phyloP scores from a whole-genome alignment of 164 flowering plant genomes.

The Annona squamosa region DNA sequence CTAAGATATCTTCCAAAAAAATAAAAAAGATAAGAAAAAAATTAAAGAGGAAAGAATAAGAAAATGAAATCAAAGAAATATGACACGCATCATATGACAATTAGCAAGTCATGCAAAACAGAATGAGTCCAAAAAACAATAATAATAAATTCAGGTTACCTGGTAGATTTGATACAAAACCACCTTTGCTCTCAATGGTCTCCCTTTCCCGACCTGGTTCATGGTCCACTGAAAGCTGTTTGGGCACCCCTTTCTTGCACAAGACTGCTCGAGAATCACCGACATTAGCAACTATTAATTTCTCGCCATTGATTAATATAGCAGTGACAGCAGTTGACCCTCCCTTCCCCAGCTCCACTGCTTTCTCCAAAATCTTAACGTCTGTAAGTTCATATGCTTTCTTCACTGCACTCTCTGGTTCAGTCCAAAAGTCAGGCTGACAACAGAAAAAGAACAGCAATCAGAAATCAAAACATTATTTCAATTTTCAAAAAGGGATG shows the following conservation, averaged over 20 bases:
- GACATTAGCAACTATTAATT: conserved; percentile 77
- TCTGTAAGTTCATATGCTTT: conserved; percentile 67
- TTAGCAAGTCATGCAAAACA: background rate
- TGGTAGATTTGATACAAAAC: conserved; percentile 79
- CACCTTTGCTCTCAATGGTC: conserved; percentile 70
- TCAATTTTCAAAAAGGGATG: background rate
- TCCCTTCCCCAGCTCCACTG: conserved; percentile 68
- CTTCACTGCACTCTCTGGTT: conserved; percentile 62
- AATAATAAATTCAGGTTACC: conserved; percentile 29
- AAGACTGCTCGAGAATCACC: conserved; percentile 92
- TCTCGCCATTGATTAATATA: conserved; percentile 68
- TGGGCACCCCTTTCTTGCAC: conserved; percentile 63
- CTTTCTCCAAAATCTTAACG: conserved; percentile 55
- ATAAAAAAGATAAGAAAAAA: too few species aligned
- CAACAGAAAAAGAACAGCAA: background rate
- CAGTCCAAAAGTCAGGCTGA: conserved; percentile 80
- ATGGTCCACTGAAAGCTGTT: conserved; percentile 85
- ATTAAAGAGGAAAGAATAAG: too few species aligned
- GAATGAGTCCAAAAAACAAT: background rate
- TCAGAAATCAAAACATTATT: background rate
- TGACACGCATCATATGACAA: background rate
- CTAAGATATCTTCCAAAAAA: background rate
- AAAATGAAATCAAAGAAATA: background rate
- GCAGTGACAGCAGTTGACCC: conserved; percentile 99
- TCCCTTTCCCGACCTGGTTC: conserved; percentile 66